Conservation (phyloP, 1,139 yeast genomes). For the Nakaseomyces sp. region DNA sequence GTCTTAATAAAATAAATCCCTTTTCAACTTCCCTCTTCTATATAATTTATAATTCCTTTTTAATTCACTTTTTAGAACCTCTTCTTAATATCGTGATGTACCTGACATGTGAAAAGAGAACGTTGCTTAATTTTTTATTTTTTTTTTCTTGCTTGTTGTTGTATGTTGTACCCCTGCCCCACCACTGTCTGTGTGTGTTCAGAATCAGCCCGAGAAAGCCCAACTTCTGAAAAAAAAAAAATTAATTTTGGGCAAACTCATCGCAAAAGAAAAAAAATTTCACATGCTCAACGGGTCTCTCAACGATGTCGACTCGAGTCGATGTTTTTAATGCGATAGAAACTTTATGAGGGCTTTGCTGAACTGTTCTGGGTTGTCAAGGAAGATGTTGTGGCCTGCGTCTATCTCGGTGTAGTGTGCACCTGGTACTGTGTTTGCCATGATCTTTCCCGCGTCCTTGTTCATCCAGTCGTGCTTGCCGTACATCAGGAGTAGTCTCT, state of each 20-base stretch:
- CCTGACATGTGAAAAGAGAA: not conserved
- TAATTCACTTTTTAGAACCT: too few species aligned
- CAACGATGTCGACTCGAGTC: too few species aligned
- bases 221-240: not conserved
- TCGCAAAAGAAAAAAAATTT: not conserved
- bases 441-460: slow-evolving; percentile 49
- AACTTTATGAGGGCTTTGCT: slow-evolving; percentile 29
- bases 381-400: slow-evolving; percentile 67
- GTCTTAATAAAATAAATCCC: too few species aligned
- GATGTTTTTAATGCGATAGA: too few species aligned
- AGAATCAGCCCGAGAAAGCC: not conserved
- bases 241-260: not conserved
- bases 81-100: not conserved
- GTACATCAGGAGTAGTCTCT: slow-evolving; percentile 49
- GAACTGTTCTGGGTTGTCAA: slow-evolving; percentile 59
- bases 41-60: too few species aligned
- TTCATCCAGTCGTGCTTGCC: slow-evolving; percentile 84
- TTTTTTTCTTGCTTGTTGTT: too few species aligned
- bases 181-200: too few species aligned
- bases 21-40: too few species aligned
- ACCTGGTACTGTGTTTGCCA: slow-evolving; percentile 36
- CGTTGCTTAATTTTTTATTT: too few species aligned
- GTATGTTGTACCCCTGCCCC: too few species aligned
- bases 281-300: not conserved
- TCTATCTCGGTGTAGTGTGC: slow-evolving; percentile 38